Evolutionary conservation across 257 asterid species (phyloP).

Genomic region (Scutellaria barbata): DNA sequence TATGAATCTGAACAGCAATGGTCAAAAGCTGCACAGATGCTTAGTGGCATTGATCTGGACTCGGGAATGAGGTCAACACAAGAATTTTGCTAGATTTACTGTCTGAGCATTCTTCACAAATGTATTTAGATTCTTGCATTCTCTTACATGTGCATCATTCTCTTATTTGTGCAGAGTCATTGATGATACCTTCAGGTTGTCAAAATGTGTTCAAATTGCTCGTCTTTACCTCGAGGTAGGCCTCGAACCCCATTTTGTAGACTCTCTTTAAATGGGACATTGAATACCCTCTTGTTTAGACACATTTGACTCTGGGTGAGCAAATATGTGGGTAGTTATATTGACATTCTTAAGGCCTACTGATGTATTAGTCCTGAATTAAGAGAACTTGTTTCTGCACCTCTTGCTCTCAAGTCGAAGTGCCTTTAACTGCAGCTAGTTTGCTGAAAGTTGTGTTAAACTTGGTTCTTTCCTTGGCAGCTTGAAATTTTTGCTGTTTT

Average conservation of each 20-base stretch:
- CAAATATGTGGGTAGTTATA: conserved; percentile 8
- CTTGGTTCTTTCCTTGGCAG: no score
- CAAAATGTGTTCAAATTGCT: conserved; percentile 96
- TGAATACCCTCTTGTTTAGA: no score
- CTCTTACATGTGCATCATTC: conserved; percentile 23
- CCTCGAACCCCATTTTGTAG: conserved; percentile 13
- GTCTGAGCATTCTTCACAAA: conserved; percentile 10
- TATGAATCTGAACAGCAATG: conserved; percentile 94
- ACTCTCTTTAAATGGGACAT: not conserved
- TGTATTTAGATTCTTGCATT: conserved; percentile 14
- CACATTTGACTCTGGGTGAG: not conserved
- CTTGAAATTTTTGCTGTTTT: not conserved
- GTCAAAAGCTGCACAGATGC: conserved; percentile 99
- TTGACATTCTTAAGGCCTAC: conserved; percentile 3
- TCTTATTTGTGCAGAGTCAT: conserved; percentile 67
- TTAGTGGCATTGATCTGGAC: conserved; percentile 98
- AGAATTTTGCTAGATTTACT: conserved; percentile 16
- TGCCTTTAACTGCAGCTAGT: no score
- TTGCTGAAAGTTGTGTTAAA: no score
- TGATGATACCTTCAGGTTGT: conserved; percentile 85
- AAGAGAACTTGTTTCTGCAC: not conserved
- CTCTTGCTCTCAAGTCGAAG: no score
- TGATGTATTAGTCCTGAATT: not conserved
- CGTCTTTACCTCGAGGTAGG: conserved; percentile 94
- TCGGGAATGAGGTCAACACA: conserved; percentile 91